Evolutionary conservation across 2,329 filamentous ascomycete species (phyloP), one percentile per base, ranked within the genome.

Genomic region (Bipolaris oryzae): DNA sequence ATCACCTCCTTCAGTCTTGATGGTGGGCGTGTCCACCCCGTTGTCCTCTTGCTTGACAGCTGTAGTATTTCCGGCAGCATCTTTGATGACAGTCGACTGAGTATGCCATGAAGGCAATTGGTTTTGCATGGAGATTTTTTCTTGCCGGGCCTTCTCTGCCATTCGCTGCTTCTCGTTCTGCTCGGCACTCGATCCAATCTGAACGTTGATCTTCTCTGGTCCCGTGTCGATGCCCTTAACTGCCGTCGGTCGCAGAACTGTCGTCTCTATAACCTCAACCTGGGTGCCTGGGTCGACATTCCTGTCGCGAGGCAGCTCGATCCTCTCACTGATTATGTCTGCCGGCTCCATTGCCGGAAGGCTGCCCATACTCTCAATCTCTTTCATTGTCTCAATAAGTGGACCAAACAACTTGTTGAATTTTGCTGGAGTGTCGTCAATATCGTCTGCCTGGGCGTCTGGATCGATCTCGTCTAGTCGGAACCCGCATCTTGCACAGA

Each of bases 381-480:
- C 46, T 5, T 42, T 43, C 51, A 92, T 82, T 55, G 90, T 86
- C 39, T 57, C 55, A 54, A 90, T 89, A 63, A 95, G 87, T 67
- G 91, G 91, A 65, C 87, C 88, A 75, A 94, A 88, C 73, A 94
- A 89, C 67, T 87, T 86, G 76, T 94, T 94, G 68, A 95, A 77
- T 43, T 73, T 75, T 43, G 75, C 75, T 1, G 75, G 75, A 2
- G 73, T 75, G 44, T 77, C 86, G 50, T 74, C 72, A 41, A 65
- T 68, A 18, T 71, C 69, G 39, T 68, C 64, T 33, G 69, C 70
- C 37, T 70, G 64, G 23, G 60, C 67, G 13, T 67, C 70, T 13
- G 69, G 66, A 39, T 66, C 67, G 20, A 71, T 70, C 34, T 68
- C 63, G 42, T 71, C 67, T 21, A 96, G 81, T 2, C 85, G 77